These are phyloP conservation scores for Piper longum DNA, from an alignment of 164 flowering plant genomes.

Conservation along the genomic window DNA sequence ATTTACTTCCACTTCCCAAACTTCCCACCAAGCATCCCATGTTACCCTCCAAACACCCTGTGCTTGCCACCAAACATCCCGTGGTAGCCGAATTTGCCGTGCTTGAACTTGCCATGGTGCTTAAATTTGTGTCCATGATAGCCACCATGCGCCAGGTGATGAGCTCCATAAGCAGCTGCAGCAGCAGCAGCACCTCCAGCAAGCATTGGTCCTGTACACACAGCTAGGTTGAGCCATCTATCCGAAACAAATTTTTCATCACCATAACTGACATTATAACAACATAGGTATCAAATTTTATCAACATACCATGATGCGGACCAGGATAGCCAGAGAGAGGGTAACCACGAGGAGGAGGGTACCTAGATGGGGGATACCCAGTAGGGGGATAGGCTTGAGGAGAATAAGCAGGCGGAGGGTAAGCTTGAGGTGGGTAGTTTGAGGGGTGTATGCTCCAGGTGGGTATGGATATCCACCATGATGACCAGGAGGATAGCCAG, in stretches of 20 bases:
- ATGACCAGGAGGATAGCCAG: conserved; percentile 10
- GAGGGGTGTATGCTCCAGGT: conserved; percentile 25
- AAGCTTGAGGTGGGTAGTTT: conserved; percentile 27
- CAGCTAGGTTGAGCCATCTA: neutral
- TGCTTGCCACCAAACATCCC: conserved; percentile 27
- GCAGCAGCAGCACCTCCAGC: conserved; percentile 84
- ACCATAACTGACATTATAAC: neutral
- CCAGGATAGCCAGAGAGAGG: conserved; percentile 36
- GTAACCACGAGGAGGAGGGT: conserved; percentile 19
- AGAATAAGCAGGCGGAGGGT: conserved; percentile 28
- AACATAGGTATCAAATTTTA: neutral
- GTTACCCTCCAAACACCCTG: conserved; percentile 23
- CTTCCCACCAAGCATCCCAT: conserved; percentile 33
- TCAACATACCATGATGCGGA: conserved; percentile 10
- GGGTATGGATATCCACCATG: conserved; percentile 15
- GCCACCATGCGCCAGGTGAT: conserved; percentile 17
- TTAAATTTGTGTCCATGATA: conserved; percentile 16
- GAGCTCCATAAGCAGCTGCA: conserved; percentile 68
- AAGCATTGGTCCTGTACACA: conserved; percentile 34
- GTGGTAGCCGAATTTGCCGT: conserved; percentile 23
- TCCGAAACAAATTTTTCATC: neutral
- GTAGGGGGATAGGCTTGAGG: conserved; percentile 21
- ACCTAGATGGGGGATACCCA: too few relatives aligned
- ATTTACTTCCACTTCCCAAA: conserved; percentile 57
- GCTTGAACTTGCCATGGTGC: conserved; percentile 24